phyloP scores from a whole-genome alignment of 108 stramenopile genomes.

The Craspedostauros australis region DNA sequence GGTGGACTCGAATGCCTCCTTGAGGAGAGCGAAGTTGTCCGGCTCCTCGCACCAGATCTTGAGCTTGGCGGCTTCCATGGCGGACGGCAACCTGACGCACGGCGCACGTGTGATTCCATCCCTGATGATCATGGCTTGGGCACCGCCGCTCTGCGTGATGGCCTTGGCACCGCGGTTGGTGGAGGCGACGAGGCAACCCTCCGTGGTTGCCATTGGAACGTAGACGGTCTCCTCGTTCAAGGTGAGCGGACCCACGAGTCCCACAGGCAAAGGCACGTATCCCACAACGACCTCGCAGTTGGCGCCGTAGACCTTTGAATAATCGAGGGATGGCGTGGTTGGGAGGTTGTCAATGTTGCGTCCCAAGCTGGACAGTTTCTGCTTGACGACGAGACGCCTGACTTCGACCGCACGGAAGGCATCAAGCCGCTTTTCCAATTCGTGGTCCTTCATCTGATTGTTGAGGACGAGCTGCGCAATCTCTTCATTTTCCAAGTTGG shows the following conservation, averaged over 20 bases:
- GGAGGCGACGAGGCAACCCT: slow-evolving; percentile 94
- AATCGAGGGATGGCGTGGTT: slow-evolving; percentile 70
- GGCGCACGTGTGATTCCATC: slow-evolving; percentile 99
- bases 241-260: slow-evolving; percentile 90
- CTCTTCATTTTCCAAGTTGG: slow-evolving; percentile 58
- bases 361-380: slow-evolving; percentile 50
- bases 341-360: slow-evolving; percentile 44
- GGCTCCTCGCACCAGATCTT: slow-evolving; percentile 84
- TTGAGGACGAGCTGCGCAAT: slow-evolving; percentile 70
- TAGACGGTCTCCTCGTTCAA: slow-evolving; percentile 85
- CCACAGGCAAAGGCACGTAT: slow-evolving; percentile 95
- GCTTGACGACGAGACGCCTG: slow-evolving; percentile 69
- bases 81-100: slow-evolving; percentile 78
- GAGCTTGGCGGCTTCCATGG: slow-evolving; percentile 85
- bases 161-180: slow-evolving; percentile 98
- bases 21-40: slow-evolving; percentile 74
- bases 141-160: slow-evolving; percentile 79
- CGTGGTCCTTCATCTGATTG: slow-evolving; percentile 90
- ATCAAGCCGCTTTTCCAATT: slow-evolving; percentile 91
- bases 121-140: slow-evolving; percentile 64
- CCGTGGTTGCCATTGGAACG: slow-evolving; percentile 98
- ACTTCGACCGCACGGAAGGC: slow-evolving; percentile 87
- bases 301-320: slow-evolving; percentile 86
- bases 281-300: slow-evolving; percentile 99
- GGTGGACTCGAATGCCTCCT: slow-evolving; percentile 94